These are phyloP conservation scores for Lasiosphaeria hispida DNA, from an alignment of 495 filamentous ascomycete species.

Conservation along the genomic window DNA sequence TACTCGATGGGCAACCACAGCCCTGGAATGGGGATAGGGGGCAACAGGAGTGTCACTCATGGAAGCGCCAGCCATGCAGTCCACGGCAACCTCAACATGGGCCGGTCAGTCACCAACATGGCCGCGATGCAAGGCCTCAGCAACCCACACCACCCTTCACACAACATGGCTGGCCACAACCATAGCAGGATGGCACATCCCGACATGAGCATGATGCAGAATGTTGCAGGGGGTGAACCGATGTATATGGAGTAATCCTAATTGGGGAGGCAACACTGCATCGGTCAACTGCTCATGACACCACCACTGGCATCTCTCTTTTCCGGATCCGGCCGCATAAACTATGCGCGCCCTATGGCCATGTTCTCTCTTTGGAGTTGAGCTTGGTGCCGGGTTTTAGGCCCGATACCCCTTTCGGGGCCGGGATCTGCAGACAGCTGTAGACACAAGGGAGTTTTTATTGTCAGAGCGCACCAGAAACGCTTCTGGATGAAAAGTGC, in stretches of 20 bases:
- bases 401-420: too few species aligned
- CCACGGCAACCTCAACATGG: slow-evolving; percentile 5
- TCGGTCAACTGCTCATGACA: too few species aligned
- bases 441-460: too few species aligned
- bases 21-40: not conserved
- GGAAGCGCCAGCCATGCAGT: not conserved
- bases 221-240: slow-evolving; percentile 35
- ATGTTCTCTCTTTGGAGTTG: too few species aligned
- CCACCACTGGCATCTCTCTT: too few species aligned
- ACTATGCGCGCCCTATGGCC: too few species aligned
- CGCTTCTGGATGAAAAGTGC: too few species aligned
- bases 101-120: slow-evolving; percentile 23
- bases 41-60: not conserved
- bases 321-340: too few species aligned
- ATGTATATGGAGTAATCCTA: slow-evolving; percentile 40
- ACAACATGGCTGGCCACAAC: slow-evolving; percentile 21
- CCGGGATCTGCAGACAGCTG: too few species aligned
- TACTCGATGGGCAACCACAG: not conserved
- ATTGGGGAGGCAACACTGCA: not conserved
- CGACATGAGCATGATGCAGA: slow-evolving; percentile 34
- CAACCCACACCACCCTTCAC: not conserved
- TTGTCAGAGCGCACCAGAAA: too few species aligned
- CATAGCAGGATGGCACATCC: slow-evolving; percentile 6
- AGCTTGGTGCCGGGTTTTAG: too few species aligned
- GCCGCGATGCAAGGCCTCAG: slow-evolving; percentile 3